phyloP scores from a whole-genome alignment of 1,139 yeast genomes.

The Debaryomyces nepalensis region DNA sequence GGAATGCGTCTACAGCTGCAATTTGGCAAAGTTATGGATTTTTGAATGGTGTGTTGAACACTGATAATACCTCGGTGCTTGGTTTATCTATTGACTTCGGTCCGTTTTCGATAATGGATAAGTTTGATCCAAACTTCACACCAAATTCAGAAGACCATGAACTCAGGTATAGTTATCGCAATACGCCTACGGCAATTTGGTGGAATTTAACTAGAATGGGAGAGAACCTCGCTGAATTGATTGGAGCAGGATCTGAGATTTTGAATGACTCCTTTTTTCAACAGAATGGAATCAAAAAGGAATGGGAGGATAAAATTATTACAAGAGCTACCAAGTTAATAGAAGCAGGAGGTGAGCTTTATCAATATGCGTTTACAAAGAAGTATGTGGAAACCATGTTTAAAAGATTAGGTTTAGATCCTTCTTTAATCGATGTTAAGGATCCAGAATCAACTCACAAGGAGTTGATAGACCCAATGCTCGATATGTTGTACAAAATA shows the following conservation, averaged over 20 bases:
- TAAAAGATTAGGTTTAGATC: conserved; percentile 66
- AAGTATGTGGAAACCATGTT: conserved; percentile 65
- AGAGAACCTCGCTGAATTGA: conserved; percentile 78
- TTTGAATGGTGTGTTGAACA: conserved; percentile 90
- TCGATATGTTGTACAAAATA: conserved; percentile 63
- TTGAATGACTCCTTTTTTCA: conserved; percentile 45
- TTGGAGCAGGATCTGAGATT: conserved; percentile 67
- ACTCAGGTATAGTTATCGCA: conserved; percentile 73
- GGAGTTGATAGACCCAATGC: conserved; percentile 61
- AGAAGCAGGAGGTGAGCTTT: conserved; percentile 66
- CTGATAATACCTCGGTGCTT: conserved; percentile 87
- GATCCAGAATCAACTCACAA: conserved; percentile 44
- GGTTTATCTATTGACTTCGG: conserved; percentile 94
- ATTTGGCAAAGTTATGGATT: conserved; percentile 92
- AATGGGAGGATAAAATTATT: conserved; percentile 56
- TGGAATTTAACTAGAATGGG: conserved; percentile 91
- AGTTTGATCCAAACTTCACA: conserved; percentile 78
- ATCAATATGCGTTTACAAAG: conserved; percentile 62
- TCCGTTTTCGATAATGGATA: conserved; percentile 89
- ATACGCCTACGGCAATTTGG: conserved; percentile 88
- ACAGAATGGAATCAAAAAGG: conserved; percentile 44
- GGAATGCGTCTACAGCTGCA: conserved; percentile 82
- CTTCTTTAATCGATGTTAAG: conserved; percentile 39
- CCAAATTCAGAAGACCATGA: conserved; percentile 88
- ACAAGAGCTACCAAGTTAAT: conserved; percentile 69